These are phyloP conservation scores for Tylopilus cervinicoccineus DNA, from an alignment of 768 basidiomycete genomes.

Conservation along the genomic window DNA sequence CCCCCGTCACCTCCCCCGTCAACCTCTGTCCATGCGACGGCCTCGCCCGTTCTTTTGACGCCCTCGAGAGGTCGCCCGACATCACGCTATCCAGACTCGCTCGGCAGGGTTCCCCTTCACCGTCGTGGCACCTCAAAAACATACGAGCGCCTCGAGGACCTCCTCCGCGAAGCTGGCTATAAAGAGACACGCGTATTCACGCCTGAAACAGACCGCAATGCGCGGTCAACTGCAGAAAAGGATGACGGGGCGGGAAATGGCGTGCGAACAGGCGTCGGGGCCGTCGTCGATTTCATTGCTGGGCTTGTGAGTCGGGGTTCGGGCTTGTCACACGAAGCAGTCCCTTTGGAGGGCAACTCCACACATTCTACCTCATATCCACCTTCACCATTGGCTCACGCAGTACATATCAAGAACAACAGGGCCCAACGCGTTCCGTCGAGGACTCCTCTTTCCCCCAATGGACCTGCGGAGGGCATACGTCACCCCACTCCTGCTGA, in stretches of 20 bases:
- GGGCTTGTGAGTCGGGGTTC: slow-evolving; percentile 45
- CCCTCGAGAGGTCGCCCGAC: slow-evolving; percentile 39
- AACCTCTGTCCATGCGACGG: slow-evolving; percentile 1
- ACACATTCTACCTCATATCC: slow-evolving; percentile 8
- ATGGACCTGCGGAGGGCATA: slow-evolving; percentile 22
- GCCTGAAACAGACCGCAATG: slow-evolving; percentile 64
- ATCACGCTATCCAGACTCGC: slow-evolving; percentile 52
- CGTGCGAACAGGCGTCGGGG: slow-evolving; percentile 42
- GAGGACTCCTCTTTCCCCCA: slow-evolving; percentile 13
- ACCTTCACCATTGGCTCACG: slow-evolving; percentile 24
- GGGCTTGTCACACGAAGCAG: slow-evolving; percentile 18
- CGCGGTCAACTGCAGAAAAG: slow-evolving; percentile 23
- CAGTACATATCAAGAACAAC: slow-evolving; percentile 9
- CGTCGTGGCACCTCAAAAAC: slow-evolving; percentile 74
- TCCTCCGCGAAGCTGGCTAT: slow-evolving; percentile 85
- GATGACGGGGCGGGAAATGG: slow-evolving; percentile 33
- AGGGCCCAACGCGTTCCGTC: slow-evolving; percentile 12
- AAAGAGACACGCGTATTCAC: slow-evolving; percentile 90
- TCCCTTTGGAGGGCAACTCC: slow-evolving; percentile 5
- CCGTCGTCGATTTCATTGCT: slow-evolving; percentile 63
- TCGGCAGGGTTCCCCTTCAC: slow-evolving; percentile 71
- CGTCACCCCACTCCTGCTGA: slow-evolving; percentile 12
- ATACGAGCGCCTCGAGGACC: slow-evolving; percentile 81
- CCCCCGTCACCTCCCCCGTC: slow-evolving; percentile 10
- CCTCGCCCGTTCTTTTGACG: slow-evolving; percentile 34